These are phyloP conservation scores for Gossypium rotundifolium DNA, from an alignment of 345 rosid genomes.

Conservation along the genomic window DNA sequence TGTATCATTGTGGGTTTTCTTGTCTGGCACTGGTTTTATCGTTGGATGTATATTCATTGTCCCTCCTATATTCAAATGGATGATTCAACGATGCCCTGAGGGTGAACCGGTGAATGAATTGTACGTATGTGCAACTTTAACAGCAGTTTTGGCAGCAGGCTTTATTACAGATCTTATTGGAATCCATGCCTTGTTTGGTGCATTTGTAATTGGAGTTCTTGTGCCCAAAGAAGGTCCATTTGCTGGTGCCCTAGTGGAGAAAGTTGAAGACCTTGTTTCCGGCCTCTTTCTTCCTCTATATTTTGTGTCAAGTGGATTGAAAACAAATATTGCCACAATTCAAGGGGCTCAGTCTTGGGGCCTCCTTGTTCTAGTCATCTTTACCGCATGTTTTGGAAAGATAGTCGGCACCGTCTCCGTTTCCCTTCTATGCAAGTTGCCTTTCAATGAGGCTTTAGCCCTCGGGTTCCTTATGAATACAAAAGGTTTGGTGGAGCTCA, in stretches of 20 bases:
- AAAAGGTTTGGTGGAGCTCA: constrained; percentile 82
- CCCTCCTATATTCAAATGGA: constrained; percentile 50
- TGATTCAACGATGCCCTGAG: constrained; percentile 56
- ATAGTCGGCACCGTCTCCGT: constrained; percentile 48
- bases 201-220: constrained; percentile 64
- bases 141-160: constrained; percentile 50
- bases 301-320: constrained; percentile 76
- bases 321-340: constrained; percentile 61
- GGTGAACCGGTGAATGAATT: constrained; percentile 65
- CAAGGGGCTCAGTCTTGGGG: constrained; percentile 63
- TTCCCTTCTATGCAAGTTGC: constrained; percentile 41
- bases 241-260: constrained; percentile 56
- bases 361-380: constrained; percentile 53
- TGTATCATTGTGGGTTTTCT: constrained; percentile 63
- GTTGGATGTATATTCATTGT: constrained; percentile 25
- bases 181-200: constrained; percentile 75
- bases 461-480: constrained; percentile 82
- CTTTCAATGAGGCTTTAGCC: constrained; percentile 46
- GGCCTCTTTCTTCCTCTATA: constrained; percentile 66
- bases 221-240: constrained; percentile 71
- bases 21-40: constrained; percentile 53
- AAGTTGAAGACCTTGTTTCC: constrained; percentile 73
- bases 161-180: constrained; percentile 65
- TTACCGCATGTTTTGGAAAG: constrained; percentile 69
- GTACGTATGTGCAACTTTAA: constrained; percentile 52